Conservation (phyloP, 2,329 filamentous ascomycete genomes). For the Alternaria viburni region DNA sequence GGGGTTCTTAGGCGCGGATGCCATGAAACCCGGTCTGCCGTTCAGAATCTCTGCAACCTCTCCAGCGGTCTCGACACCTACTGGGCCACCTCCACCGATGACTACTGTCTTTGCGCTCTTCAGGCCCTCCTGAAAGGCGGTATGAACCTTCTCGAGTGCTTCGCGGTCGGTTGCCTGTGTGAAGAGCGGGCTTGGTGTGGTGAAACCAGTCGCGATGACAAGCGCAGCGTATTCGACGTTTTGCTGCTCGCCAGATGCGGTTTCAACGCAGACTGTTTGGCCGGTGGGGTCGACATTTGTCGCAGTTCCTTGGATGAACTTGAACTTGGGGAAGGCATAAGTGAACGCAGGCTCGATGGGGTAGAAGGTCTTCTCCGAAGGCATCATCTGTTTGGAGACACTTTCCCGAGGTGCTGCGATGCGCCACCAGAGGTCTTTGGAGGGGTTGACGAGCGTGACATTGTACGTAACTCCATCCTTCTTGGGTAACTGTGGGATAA, state of each 20-base stretch:
- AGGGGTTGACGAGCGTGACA: slow-evolving; percentile 63
- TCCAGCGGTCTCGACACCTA: slow-evolving; percentile 59
- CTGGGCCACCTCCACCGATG: slow-evolving; percentile 58
- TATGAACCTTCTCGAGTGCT: slow-evolving; percentile 39
- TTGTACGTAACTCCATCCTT: slow-evolving; percentile 54
- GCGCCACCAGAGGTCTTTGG: slow-evolving; percentile 61
- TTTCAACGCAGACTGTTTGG: slow-evolving; percentile 53
- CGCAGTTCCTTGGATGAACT: slow-evolving; percentile 60
- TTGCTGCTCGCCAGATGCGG: slow-evolving; percentile 39
- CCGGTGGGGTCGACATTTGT: slow-evolving; percentile 55
- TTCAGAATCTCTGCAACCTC: slow-evolving; percentile 56
- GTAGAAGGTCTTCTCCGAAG: slow-evolving; percentile 57
- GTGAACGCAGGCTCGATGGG: slow-evolving; percentile 60
- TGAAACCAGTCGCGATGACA: slow-evolving; percentile 63
- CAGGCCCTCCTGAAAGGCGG: slow-evolving; percentile 46
- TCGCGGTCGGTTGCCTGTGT: slow-evolving; percentile 48
- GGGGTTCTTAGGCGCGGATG: slow-evolving; percentile 45
- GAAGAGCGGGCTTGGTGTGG: slow-evolving; percentile 55
- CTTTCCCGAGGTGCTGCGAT: slow-evolving; percentile 61
- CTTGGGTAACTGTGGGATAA: slow-evolving; percentile 43
- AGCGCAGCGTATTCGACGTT: slow-evolving; percentile 59
- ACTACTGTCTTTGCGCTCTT: slow-evolving; percentile 53
- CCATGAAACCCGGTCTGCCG: slow-evolving; percentile 46
- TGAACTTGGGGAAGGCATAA: slow-evolving; percentile 57
- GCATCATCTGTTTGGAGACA: slow-evolving; percentile 58